These are phyloP conservation scores for Globisporangium lucens DNA, from an alignment of 352 stramenopile genomes.

Conservation along the genomic window DNA sequence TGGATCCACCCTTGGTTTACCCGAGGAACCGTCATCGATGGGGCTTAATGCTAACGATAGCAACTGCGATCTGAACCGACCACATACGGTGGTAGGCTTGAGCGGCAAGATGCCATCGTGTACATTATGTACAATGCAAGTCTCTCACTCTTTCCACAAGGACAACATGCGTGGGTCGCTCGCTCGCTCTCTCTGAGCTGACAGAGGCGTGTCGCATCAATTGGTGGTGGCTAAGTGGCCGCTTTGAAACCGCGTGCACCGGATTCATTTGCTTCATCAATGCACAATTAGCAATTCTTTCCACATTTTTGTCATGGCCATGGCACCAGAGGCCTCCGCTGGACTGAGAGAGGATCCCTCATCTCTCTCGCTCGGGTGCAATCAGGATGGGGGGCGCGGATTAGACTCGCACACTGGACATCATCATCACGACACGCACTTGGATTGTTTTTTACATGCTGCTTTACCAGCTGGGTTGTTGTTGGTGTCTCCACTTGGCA, in stretches of 20 bases:
- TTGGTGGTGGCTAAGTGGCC: background rate
- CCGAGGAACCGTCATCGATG: no score
- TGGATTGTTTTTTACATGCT: background rate
- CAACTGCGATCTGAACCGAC: no score
- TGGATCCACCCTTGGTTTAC: no score
- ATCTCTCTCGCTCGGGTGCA: background rate
- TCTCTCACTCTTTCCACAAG: no score
- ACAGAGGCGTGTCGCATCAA: background rate
- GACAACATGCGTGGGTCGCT: no score
- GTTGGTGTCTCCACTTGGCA: background rate
- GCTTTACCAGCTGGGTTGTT: background rate
- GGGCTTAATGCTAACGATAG: no score
- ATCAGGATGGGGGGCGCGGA: background rate
- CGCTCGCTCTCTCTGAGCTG: background rate
- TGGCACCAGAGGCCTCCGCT: no score
- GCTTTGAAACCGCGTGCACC: background rate
- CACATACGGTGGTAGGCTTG: no score
- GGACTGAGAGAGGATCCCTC: background rate
- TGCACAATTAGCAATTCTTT: background rate
- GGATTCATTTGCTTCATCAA: background rate
- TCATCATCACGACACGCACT: background rate
- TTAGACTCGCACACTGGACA: background rate
- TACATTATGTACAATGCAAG: no score
- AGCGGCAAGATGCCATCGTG: no score
- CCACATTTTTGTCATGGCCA: background rate